Evolutionary conservation across 805 yeast genomes (phyloP).

Genomic region (Millerozyma miso): DNA sequence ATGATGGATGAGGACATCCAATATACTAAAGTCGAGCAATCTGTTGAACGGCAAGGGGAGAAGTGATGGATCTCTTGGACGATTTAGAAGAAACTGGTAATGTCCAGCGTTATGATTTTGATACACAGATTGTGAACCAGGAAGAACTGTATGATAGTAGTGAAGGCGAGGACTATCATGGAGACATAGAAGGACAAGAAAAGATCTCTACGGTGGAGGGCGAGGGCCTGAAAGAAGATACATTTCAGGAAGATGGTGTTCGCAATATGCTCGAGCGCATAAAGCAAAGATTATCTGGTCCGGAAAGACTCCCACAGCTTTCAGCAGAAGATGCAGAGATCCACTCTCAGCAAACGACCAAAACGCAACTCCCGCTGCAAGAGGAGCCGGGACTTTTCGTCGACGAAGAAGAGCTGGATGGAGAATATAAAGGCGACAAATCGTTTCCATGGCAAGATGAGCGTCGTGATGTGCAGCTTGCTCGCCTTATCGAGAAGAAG

Average conservation of each 20-base stretch:
- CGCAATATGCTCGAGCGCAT: not conserved
- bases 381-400: not conserved
- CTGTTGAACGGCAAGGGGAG: not conserved
- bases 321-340: conserved; percentile 15
- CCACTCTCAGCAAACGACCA: not conserved
- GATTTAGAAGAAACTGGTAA: conserved; percentile 12
- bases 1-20: too few species aligned
- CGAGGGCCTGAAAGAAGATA: not conserved
- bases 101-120: not conserved
- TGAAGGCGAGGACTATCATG: conserved; percentile 5
- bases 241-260: not conserved
- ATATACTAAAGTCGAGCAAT: too few species aligned
- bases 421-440: not conserved
- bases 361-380: not conserved
- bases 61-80: conserved; percentile 19
- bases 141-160: conserved; percentile 2
- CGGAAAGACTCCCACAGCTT: conserved; percentile 29
- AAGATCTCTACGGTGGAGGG: not conserved
- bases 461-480: conserved; percentile 14
- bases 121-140: not conserved
- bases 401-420: not conserved
- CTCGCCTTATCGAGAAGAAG: conserved; percentile 15
- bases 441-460: conserved; percentile 2
- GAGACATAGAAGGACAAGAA: conserved; percentile 2
- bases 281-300: conserved; percentile 2